Percentiles rank a stretch among this genome's conserved stretches.
These are phyloP conservation scores for Blepharisma japonicum DNA, from an alignment of 73 alveolate genomes.

Conservation along the genomic window DNA sequence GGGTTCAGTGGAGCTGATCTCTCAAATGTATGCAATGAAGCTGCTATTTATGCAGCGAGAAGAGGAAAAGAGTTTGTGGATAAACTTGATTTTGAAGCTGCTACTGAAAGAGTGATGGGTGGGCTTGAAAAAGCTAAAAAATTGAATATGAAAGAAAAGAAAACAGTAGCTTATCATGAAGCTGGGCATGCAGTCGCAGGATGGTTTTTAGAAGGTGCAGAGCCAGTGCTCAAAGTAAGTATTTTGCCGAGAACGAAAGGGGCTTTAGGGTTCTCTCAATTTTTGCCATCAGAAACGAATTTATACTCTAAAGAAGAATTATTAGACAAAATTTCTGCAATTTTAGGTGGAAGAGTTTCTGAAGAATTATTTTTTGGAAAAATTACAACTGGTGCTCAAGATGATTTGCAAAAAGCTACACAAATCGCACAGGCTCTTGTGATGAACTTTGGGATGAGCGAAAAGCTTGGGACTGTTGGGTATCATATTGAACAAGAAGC, in stretches of 20 bases:
- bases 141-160: constrained; percentile 54
- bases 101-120: constrained; percentile 82
- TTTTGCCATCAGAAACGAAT: constrained; percentile 61
- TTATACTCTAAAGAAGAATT: constrained; percentile 59
- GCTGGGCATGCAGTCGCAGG: constrained; percentile 85
- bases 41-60: constrained; percentile 96
- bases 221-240: constrained; percentile 68
- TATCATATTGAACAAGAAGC: neutral
- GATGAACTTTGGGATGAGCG: constrained; percentile 71
- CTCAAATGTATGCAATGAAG: constrained; percentile 96
- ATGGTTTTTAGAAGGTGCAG: constrained; percentile 80
- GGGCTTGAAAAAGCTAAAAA: constrained; percentile 70
- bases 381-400: constrained; percentile 76
- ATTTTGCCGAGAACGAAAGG: constrained; percentile 80
- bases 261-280: constrained; percentile 68
- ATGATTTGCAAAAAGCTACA: constrained; percentile 71
- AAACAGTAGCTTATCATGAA: constrained; percentile 77
- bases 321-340: constrained; percentile 60
- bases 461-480: constrained; percentile 49
- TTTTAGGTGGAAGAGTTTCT: constrained; percentile 71
- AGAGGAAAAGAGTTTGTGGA: constrained; percentile 54
- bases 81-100: constrained; percentile 64
- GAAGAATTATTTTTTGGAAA: constrained; percentile 62
- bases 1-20: constrained; percentile 99
- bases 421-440: constrained; percentile 65